phyloP scores from a whole-genome alignment of 306 rosid species.

The Cercis canadensis region DNA sequence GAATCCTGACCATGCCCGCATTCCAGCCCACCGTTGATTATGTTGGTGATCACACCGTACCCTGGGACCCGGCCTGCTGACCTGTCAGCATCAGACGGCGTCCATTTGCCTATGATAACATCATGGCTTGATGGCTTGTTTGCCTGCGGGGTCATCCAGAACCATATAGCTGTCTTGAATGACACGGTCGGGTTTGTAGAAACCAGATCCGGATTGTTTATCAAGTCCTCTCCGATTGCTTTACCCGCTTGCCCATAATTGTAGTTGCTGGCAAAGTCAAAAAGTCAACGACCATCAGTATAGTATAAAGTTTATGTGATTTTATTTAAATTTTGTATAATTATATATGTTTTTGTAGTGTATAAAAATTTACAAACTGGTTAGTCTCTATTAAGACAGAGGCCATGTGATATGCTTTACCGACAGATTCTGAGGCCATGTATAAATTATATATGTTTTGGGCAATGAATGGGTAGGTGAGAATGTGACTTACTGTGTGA shows the following conservation, averaged over 20 bases:
- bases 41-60: slow-evolving; percentile 33
- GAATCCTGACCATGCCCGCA: not conserved
- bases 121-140: slow-evolving; percentile 60
- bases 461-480: too few species aligned
- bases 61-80: slow-evolving; percentile 14
- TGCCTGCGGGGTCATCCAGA: slow-evolving; percentile 63
- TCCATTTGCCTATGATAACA: slow-evolving; percentile 45
- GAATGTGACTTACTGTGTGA: slow-evolving; percentile 36
- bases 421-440: too few species aligned
- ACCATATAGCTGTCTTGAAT: slow-evolving; percentile 61
- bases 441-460: too few species aligned
- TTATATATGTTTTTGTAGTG: too few species aligned
- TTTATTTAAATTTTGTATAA: too few species aligned
- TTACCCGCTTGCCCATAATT: slow-evolving; percentile 50
- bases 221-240: slow-evolving; percentile 30
- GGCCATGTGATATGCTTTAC: too few species aligned
- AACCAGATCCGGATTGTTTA: slow-evolving; percentile 50
- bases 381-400: too few species aligned
- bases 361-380: too few species aligned
- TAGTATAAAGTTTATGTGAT: too few species aligned
- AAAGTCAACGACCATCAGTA: not conserved
- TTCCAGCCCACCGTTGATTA: slow-evolving; percentile 6
- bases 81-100: slow-evolving; percentile 38
- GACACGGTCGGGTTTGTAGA: slow-evolving; percentile 43
- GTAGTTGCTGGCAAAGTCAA: slow-evolving; percentile 36